Percentiles rank a stretch among this genome's conserved stretches.
Conservation (phyloP, 1,284 basidiomycete species). For the Polyporus tsugae region DNA sequence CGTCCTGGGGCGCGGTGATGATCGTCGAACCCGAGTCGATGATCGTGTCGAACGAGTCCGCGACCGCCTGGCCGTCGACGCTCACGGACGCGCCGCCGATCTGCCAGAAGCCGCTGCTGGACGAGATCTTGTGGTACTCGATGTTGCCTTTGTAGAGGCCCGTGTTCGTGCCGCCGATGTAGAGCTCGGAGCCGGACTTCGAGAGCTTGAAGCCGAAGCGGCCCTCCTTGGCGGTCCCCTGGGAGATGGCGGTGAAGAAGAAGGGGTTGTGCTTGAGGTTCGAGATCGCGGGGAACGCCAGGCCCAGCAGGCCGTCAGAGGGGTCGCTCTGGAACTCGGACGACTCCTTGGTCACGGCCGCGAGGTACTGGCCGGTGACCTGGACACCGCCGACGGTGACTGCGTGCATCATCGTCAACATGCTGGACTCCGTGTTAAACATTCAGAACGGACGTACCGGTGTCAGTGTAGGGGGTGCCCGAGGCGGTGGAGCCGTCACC, state of each 20-base stretch:
- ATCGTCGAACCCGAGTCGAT: slow-evolving; percentile 50
- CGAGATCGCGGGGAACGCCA: slow-evolving; percentile 40
- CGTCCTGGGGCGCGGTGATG: slow-evolving; percentile 53
- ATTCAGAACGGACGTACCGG: slow-evolving; percentile 18
- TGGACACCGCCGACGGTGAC: slow-evolving; percentile 12
- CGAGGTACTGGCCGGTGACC: slow-evolving; percentile 40
- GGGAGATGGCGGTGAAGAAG: slow-evolving; percentile 42
- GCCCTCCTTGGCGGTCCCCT: slow-evolving; percentile 42
- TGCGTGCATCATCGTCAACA: background rate
- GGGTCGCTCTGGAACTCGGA: slow-evolving; percentile 33
- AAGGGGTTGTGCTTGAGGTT: slow-evolving; percentile 39
- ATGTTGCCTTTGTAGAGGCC: slow-evolving; percentile 46
- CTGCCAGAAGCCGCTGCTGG: slow-evolving; percentile 34
- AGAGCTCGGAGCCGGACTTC: slow-evolving; percentile 53
- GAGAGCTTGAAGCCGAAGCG: slow-evolving; percentile 58
- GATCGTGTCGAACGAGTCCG: slow-evolving; percentile 21
- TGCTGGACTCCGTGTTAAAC: background rate
- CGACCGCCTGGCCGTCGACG: background rate
- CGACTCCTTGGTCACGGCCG: slow-evolving; percentile 39
- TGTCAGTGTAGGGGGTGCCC: slow-evolving; percentile 51
- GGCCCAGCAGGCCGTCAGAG: slow-evolving; percentile 39
- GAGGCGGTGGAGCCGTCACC: slow-evolving; percentile 50
- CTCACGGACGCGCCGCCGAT: slow-evolving; percentile 19
- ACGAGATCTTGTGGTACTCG: slow-evolving; percentile 45
- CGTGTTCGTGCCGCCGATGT: slow-evolving; percentile 54